Conservation (phyloP, 495 filamentous ascomycete species). For the Trichocladium antarcticum region DNA sequence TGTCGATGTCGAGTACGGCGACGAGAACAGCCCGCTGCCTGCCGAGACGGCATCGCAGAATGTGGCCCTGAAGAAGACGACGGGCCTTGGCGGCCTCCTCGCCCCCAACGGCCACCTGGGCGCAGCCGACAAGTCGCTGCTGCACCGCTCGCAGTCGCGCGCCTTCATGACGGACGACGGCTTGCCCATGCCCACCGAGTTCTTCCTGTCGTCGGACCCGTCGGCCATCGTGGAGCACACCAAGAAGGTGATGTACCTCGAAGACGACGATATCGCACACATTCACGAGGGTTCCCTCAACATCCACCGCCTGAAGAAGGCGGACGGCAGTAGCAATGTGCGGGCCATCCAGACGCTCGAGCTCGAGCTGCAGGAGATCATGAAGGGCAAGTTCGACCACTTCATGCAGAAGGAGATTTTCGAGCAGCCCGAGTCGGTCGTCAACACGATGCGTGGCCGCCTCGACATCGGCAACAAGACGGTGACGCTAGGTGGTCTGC, state of each 20-base stretch:
- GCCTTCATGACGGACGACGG: conserved; percentile 98
- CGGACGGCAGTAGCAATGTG: conserved; percentile 91
- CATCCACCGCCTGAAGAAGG: conserved; percentile 94
- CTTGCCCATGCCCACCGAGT: conserved; percentile 93
- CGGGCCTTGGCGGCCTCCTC: conserved; percentile 39
- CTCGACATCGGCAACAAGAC: conserved; percentile 84
- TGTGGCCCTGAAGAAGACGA: conserved; percentile 78
- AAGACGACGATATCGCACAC: conserved; percentile 98
- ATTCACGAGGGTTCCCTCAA: conserved; percentile 98
- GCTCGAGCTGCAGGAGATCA: conserved; percentile 98
- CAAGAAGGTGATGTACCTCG: conserved; percentile 98
- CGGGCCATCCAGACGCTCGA: conserved; percentile 96
- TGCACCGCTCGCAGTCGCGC: conserved; percentile 94
- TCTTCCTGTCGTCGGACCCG: conserved; percentile 96
- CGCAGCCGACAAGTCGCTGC: conserved; percentile 88
- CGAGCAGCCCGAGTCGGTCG: conserved; percentile 96
- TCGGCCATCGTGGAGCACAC: conserved; percentile 98
- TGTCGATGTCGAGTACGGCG: conserved; percentile 92
- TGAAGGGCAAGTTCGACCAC: conserved; percentile 99
- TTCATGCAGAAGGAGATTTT: conserved; percentile 99
- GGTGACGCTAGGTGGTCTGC: conserved; percentile 87
- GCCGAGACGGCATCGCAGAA: conserved; percentile 95
- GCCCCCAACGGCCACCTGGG: conserved; percentile 63
- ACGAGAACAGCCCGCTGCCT: conserved; percentile 68
- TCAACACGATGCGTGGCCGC: conserved; percentile 99